Percentiles rank a stretch among this genome's conserved stretches.
These are phyloP conservation scores for Metschnikowia arizonensis DNA, from an alignment of 805 yeast species.

Conservation along the genomic window DNA sequence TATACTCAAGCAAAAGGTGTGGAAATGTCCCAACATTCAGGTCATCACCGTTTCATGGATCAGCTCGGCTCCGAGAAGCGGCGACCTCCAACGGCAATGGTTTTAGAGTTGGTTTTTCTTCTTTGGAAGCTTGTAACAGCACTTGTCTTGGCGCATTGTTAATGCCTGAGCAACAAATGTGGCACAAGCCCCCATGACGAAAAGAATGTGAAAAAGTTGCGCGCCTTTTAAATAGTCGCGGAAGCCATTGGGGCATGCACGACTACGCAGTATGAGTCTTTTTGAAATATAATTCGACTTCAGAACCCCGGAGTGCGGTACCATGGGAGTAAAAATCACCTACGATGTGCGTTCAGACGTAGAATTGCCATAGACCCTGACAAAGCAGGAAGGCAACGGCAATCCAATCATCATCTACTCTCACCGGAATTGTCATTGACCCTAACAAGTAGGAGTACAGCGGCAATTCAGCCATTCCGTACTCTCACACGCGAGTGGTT, in stretches of 20 bases:
- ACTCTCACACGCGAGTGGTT: no score
- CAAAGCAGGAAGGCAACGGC: no score
- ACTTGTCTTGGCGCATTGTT: slow-evolving; percentile 15
- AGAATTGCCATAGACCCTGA: no score
- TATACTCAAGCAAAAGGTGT: neutral
- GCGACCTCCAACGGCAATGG: slow-evolving; percentile 98
- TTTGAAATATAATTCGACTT: no score
- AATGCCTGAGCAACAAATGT: slow-evolving; percentile 14
- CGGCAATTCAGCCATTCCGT: no score
- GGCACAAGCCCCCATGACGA: slow-evolving; percentile 7
- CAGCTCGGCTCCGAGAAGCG: slow-evolving; percentile 51
- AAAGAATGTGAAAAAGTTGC: neutral
- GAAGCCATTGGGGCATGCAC: slow-evolving; percentile 5
- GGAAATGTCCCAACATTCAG: slow-evolving; percentile 72
- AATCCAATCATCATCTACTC: no score
- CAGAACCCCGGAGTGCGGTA: no score
- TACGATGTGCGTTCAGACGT: no score
- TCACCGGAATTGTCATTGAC: no score
- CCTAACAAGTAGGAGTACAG: no score
- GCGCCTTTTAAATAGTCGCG: neutral
- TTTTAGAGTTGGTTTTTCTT: slow-evolving; percentile 71
- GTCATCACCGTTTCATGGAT: slow-evolving; percentile 98
- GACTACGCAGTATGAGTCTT: neutral
- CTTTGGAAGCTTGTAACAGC: slow-evolving; percentile 20
- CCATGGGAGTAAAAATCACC: no score